Evolutionary conservation across 2,329 filamentous ascomycete genomes (phyloP), one percentile per base, ranked within the genome.

Genomic region (Sclerotinia borealis): DNA sequence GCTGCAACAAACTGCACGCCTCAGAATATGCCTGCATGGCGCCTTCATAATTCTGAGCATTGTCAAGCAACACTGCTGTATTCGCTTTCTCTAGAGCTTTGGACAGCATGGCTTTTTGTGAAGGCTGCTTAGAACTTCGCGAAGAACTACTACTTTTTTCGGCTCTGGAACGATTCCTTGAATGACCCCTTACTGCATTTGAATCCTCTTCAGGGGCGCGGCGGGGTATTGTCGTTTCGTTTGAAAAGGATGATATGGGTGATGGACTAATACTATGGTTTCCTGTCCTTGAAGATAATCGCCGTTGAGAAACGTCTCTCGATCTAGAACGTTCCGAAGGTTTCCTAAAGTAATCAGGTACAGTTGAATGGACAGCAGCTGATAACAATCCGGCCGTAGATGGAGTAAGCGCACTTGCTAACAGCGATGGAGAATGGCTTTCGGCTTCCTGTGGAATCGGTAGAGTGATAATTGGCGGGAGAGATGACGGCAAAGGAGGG

Each of bases 81-180:
- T 99, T 97, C 56, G 95, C 95, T 77, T 97, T 96, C 74, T 96
- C 90, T 61, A 99, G 79, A 0, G 95, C 95, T 70, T 90, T 91
- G n/a, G 93, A 96, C 41, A 99, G 83, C 93, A 98, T 98, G 13
- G 88, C 90, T 79, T 97, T 98, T 75, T 98, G 90, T 1, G 90
- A 92, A 17, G 85, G 85, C n/a, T 77, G 77, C 66, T 81, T 76
- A 72, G 70, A 71, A 52, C 68, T 68, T 52, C 69, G 69, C 41
- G 75, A 75, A 41, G 75, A 76, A 9, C 74, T 76, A 7, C 77
- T 78, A 71, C 79, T 81, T 65, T 79, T 81, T n/a, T 75, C 72
- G 4, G 76, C 73, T 45, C 77, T 76, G 15, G 81, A 80, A 19
- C 80, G 78, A 69, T 77, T 78, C 66, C 80, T 76, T 19, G 79